phyloP scores from a whole-genome alignment of 208 protist species.

The Wallacemonas sp. region DNA sequence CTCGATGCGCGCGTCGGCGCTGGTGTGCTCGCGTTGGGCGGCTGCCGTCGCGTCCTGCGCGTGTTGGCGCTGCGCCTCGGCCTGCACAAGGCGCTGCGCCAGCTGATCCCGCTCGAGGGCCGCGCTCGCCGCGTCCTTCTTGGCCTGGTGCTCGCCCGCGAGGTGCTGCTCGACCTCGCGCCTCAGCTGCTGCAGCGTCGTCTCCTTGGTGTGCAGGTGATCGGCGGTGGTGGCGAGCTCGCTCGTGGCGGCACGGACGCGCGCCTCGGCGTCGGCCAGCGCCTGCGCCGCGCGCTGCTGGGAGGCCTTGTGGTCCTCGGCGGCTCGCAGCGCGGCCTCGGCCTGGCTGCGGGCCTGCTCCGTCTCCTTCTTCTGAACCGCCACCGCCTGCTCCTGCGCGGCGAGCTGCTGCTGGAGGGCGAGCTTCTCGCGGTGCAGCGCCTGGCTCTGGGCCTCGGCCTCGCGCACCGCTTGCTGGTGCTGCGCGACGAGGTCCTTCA shows the following conservation, averaged over 20 bases:
- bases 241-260: not conserved
- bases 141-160: conserved; percentile 11
- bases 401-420: conserved; percentile 26
- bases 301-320: conserved; percentile 9
- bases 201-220: conserved; percentile 4
- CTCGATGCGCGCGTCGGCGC: not conserved
- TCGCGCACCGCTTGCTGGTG: conserved; percentile 17
- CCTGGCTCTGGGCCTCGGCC: conserved; percentile 10
- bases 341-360: not conserved
- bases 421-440: conserved; percentile 25
- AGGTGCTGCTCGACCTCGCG: not conserved
- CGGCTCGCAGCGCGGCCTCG: not conserved
- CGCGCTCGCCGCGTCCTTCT: conserved; percentile 14
- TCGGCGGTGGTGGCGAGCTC: not conserved
- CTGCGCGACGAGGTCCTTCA: conserved; percentile 25
- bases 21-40: conserved; percentile 27
- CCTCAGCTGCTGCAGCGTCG: conserved; percentile 9
- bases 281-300: conserved; percentile 17
- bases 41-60: conserved; percentile 16
- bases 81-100: conserved; percentile 18
- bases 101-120: conserved; percentile 23
- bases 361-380: not conserved
- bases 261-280: not conserved
- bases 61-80: conserved; percentile 12
- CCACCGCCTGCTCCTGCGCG: conserved; percentile 8